These are phyloP conservation scores for Xylariaceae sp. DNA, from an alignment of 2,329 filamentous ascomycete species.

Conservation along the genomic window DNA sequence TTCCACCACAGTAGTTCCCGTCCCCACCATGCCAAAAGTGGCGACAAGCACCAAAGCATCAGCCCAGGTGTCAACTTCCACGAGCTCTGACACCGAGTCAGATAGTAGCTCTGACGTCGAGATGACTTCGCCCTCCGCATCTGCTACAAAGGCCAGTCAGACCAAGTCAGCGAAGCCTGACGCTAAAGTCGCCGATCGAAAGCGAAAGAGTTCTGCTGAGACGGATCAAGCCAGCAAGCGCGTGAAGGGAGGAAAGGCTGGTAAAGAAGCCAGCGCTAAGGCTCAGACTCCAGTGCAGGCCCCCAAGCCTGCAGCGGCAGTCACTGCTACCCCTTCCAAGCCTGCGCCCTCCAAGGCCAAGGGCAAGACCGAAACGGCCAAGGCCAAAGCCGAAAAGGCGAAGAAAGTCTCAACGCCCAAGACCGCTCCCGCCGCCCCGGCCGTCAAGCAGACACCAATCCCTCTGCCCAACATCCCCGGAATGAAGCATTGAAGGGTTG, in stretches of 20 bases:
- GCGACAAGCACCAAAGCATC: slow-evolving; percentile 3
- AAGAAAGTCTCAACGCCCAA: slow-evolving; percentile 11
- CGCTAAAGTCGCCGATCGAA: slow-evolving; percentile 25
- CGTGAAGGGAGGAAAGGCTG: slow-evolving; percentile 22
- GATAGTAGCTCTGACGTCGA: slow-evolving; percentile 42
- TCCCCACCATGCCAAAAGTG: background rate
- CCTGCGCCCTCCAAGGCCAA: slow-evolving; percentile 23
- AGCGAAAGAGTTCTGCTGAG: slow-evolving; percentile 37
- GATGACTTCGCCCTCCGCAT: slow-evolving; percentile 38
- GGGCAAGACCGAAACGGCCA: slow-evolving; percentile 32
- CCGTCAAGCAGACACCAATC: slow-evolving; percentile 24
- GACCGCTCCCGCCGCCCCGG: slow-evolving; percentile 6
- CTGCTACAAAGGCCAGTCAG: slow-evolving; percentile 18
- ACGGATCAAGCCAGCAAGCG: slow-evolving; percentile 30
- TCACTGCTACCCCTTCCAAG: slow-evolving; percentile 20
- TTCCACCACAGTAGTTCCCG: slow-evolving; percentile 21
- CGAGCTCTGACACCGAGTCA: slow-evolving; percentile 36
- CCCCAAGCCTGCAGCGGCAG: slow-evolving; percentile 23
- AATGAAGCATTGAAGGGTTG: slow-evolving; percentile 23
- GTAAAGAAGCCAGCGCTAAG: slow-evolving; percentile 20
- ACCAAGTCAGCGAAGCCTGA: slow-evolving; percentile 26
- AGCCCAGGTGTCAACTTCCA: slow-evolving; percentile 38
- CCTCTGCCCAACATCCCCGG: slow-evolving; percentile 24
- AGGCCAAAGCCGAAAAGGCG: slow-evolving; percentile 12
- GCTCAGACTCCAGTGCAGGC: slow-evolving; percentile 34